A percentile compares a stretch with the other conserved stretches of the same genome.
Conservation (phyloP, 192 early-diverging fungal genomes). For the Backusella mclennaniae region DNA sequence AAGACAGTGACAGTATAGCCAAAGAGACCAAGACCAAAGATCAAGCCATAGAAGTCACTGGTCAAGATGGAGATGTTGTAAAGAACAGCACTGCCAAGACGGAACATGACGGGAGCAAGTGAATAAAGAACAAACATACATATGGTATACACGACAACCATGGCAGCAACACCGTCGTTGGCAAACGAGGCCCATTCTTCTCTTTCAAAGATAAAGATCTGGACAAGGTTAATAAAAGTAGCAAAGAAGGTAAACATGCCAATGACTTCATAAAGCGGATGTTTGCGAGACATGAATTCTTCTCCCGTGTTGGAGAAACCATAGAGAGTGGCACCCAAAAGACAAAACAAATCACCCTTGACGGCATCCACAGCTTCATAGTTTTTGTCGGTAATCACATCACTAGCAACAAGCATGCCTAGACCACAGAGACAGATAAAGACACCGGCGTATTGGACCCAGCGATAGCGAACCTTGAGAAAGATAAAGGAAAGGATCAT, state of each 20-base stretch:
- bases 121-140: constrained; percentile 73
- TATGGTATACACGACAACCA: constrained; percentile 62
- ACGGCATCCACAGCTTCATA: constrained; percentile 49
- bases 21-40: constrained; percentile 74
- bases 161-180: constrained; percentile 40
- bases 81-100: constrained; percentile 65
- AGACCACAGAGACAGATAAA: constrained; percentile 65
- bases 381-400: constrained; percentile 62
- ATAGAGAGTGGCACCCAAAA: constrained; percentile 72
- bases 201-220: constrained; percentile 68
- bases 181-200: constrained; percentile 39
- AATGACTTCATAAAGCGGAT: constrained; percentile 73
- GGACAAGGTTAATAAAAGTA: constrained; percentile 68
- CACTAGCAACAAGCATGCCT: constrained; percentile 62
- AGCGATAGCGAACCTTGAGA: constrained; percentile 59
- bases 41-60: constrained; percentile 76
- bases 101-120: constrained; percentile 66
- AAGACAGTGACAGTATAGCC: constrained; percentile 53
- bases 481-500: constrained; percentile 64
- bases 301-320: constrained; percentile 70
- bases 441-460: constrained; percentile 68
- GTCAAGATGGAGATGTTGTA: constrained; percentile 78
- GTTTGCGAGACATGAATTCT: constrained; percentile 68
- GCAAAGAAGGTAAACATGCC: constrained; percentile 73
- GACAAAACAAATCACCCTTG: constrained; percentile 71